These are phyloP conservation scores for Eremomyces bilateralis DNA, from an alignment of 495 filamentous ascomycete genomes.

Conservation along the genomic window DNA sequence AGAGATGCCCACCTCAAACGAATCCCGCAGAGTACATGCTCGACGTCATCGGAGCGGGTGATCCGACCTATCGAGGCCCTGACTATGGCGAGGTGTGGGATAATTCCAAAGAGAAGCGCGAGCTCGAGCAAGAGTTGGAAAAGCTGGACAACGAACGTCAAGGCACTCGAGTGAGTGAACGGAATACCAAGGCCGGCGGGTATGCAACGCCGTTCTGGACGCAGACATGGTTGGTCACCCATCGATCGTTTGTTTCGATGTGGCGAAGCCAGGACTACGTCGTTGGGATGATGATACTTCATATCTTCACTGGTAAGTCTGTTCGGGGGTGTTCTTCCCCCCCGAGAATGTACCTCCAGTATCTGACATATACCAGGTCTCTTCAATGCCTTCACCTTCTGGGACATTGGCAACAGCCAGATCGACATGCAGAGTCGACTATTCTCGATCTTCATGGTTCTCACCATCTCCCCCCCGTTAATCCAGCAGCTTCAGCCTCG, in stretches of 20 bases:
- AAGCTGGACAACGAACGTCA: conserved; percentile 8
- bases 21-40: conserved; percentile 56
- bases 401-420: conserved; percentile 30
- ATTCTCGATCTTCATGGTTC: conserved; percentile 52
- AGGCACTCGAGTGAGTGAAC: conserved; percentile 1
- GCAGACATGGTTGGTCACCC: conserved; percentile 10
- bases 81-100: conserved; percentile 42
- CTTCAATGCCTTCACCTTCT: conserved; percentile 44
- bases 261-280: conserved; percentile 14
- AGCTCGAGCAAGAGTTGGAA: conserved; percentile 11
- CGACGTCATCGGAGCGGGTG: conserved; percentile 40
- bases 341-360: too few species aligned
- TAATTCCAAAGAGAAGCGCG: conserved; percentile 21
- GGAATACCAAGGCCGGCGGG: conserved; percentile 10
- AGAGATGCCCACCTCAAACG: conserved; percentile 29
- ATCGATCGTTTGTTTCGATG: conserved; percentile 11
- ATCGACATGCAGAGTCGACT: conserved; percentile 42
- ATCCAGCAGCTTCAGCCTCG: conserved; percentile 47
- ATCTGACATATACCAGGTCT: too few species aligned
- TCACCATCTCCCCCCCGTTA: conserved; percentile 38
- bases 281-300: conserved; percentile 32
- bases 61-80: conserved; percentile 37
- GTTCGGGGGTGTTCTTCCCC: too few species aligned
- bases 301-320: conserved; percentile 42
- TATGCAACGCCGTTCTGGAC: conserved; percentile 12